Percentiles rank a stretch among this genome's conserved stretches.
Evolutionary conservation across 306 rosid species (phyloP).

Genomic region (Heteromeles arbutifolia): DNA sequence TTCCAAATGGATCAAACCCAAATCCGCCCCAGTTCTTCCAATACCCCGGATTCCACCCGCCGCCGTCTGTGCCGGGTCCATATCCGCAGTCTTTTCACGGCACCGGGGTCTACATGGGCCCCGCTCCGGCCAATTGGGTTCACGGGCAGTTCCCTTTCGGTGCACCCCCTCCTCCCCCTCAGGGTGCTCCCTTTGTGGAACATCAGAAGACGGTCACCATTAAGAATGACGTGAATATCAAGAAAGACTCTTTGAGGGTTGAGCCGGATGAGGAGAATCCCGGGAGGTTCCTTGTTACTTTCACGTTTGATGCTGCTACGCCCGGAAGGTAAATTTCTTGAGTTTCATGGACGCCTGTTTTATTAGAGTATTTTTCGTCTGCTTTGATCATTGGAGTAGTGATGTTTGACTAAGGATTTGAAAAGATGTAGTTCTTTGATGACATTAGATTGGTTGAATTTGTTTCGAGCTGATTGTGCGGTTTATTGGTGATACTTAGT

Average conservation of each 20-base stretch:
- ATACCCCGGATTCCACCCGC: constrained; percentile 19
- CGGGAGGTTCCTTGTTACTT: constrained; percentile 26
- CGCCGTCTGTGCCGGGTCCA: constrained; percentile 10
- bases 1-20: constrained; percentile 10
- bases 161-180: constrained; percentile 4
- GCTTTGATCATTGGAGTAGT: not conserved
- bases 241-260: constrained; percentile 32
- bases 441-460: not conserved
- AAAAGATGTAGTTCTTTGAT: not conserved
- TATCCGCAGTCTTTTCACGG: constrained; percentile 10
- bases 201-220: constrained; percentile 37
- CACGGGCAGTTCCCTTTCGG: constrained; percentile 19
- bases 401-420: not conserved
- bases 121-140: not conserved
- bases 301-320: constrained; percentile 44
- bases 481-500: not conserved
- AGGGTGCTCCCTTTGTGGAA: constrained; percentile 15
- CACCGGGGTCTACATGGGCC: constrained; percentile 10
- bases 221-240: constrained; percentile 37
- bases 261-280: constrained; percentile 44
- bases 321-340: constrained; percentile 28
- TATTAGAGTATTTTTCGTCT: not conserved
- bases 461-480: not conserved
- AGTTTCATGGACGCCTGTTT: not conserved
- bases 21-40: constrained; percentile 18